Conservation (phyloP, 192 early-diverging fungal genomes). For the Backusella macrospora region DNA sequence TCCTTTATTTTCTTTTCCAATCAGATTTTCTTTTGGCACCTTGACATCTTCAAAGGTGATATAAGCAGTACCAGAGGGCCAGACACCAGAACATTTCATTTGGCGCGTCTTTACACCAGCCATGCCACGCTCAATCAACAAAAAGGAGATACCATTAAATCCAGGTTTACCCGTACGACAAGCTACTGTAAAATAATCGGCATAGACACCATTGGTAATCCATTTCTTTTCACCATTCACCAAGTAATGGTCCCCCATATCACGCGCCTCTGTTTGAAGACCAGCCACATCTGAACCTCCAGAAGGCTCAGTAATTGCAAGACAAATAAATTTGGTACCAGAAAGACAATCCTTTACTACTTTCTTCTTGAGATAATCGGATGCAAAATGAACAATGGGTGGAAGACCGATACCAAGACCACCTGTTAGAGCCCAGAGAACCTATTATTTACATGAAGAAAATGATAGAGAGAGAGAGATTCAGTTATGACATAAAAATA, state of each 20-base stretch:
- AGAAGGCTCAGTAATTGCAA: conserved; percentile 79
- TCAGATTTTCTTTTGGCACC: conserved; percentile 81
- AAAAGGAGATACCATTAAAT: conserved; percentile 74
- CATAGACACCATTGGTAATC: conserved; percentile 83
- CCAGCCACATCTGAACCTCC: conserved; percentile 78
- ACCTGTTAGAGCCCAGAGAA: conserved; percentile 26
- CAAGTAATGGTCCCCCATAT: conserved; percentile 72
- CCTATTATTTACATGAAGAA: background rate
- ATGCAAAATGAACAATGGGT: conserved; percentile 71
- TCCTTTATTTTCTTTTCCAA: conserved; percentile 84
- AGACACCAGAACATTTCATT: conserved; percentile 82
- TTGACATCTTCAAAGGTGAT: conserved; percentile 85
- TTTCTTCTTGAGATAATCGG: conserved; percentile 66
- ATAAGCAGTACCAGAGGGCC: conserved; percentile 73
- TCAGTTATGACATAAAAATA: conserved; percentile 13
- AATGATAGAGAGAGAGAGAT: background rate
- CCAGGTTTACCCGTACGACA: conserved; percentile 76
- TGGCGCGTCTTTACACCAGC: conserved; percentile 79
- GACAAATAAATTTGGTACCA: conserved; percentile 81
- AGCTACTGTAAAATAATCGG: conserved; percentile 83
- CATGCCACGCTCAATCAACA: conserved; percentile 75
- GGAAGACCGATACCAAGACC: conserved; percentile 77
- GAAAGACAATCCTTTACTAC: conserved; percentile 65
- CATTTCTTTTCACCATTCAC: conserved; percentile 89
- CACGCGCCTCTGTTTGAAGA: conserved; percentile 66